phyloP scores from a whole-genome alignment of 2,329 filamentous ascomycete genomes.

The Ophiostoma novo-ulmi region DNA sequence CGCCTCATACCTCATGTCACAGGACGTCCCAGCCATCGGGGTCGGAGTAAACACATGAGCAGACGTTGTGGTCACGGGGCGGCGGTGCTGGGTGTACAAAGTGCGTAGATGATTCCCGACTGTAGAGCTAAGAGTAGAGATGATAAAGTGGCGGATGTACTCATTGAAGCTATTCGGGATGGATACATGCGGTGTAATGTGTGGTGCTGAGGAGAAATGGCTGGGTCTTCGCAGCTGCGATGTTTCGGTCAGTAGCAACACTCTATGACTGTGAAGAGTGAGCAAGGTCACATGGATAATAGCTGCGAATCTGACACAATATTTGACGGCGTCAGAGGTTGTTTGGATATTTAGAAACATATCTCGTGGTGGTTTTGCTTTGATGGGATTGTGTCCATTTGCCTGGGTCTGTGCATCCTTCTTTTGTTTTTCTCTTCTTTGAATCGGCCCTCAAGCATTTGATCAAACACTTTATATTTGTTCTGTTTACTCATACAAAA shows the following conservation, averaged over 20 bases:
- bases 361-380: no score
- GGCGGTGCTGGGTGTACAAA: not conserved
- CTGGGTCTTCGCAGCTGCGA: not conserved
- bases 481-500: no score
- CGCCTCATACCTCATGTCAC: not conserved
- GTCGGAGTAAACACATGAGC: not conserved
- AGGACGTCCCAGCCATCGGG: not conserved
- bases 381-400: no score
- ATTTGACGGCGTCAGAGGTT: no score
- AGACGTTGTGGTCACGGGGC: not conserved
- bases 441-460: no score
- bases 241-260: not conserved
- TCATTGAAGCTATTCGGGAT: not conserved
- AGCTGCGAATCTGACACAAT: no score
- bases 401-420: no score
- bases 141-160: not conserved
- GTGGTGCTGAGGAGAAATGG: not conserved
- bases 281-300: not conserved
- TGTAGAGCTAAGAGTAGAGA: not conserved
- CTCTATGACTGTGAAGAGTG: not conserved
- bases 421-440: no score
- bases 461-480: no score
- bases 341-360: no score
- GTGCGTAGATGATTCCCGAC: not conserved
- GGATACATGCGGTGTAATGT: not conserved